Base-by-base conservation (phyloP, 1,139 yeast species). In the Candida sp. region DNA sequence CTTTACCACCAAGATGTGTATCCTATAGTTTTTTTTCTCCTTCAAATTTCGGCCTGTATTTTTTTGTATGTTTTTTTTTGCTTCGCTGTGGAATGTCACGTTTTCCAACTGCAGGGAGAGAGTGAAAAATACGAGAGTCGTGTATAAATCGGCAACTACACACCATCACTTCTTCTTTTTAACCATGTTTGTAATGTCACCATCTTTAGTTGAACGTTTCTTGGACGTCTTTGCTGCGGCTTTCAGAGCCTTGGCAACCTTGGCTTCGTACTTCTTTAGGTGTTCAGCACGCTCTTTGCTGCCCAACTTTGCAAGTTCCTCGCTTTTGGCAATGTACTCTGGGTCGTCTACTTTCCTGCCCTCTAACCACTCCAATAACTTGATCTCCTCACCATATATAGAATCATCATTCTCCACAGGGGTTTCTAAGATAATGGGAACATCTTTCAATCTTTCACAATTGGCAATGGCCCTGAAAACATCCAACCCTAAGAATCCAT, bases 391-490 rank as follows among this genome's bases (percentile, higher is more conserved):
- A 1, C 93, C 97, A 66, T 93, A 89, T 1, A 78, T 69, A 2
- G 72, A 68, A 30, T 84, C 85, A 56, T 85, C 83, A 47, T 82
- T 73, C 37, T 76, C 87, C 17, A 81, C 81, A 0, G 99, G 99
- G 0, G 98, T 93, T 63, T 94, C 99, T 53, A 94, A 75, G n/a
- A 96, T 77, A 39, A 93, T 81, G 1, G 99, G 98, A 1, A 94
- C 77, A 4, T 77, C 77, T 48, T 81, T 72, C 28, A 94, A 73
- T 51, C 84, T 78, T 2, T 75, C 70, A 52, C 83, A 83, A 66
- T 92, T 91, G 60, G 96, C 90, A 44, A 94, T 72, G 39, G 84
- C 70, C 56, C 97, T 74, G 66, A 94, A 94, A 8, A 86, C 83
- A 58, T 93, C 97, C 44, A 94, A 75, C 0, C 98, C 97, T 47